These are phyloP conservation scores for carrot (Daucus carota) DNA, from an alignment of 129 eudicot genomes.

Conservation along the genomic window DH1_v3.0 NC_030383.2:1715001-1715500, in stretches of 20 bases:
- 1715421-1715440: neutral
- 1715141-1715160: neutral
- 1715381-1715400: neutral
- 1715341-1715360: neutral
- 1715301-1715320: neutral
- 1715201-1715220: neutral
- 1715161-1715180: neutral
- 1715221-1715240: neutral
- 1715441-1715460: neutral
- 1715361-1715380: neutral
- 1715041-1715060: conserved; percentile 52
- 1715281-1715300: neutral
- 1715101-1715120: neutral
- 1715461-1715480: conserved; percentile 18
- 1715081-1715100: conserved; percentile 11
- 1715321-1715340: neutral
- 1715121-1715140: neutral
- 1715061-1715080: conserved; percentile 28
- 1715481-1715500: conserved; percentile 28
- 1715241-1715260: neutral
- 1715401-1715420: neutral
- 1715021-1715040: conserved; percentile 25
- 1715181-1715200: neutral
- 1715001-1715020: conserved; percentile 5
- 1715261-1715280: neutral